Conservation (phyloP, 768 basidiomycete genomes). For the Hirschioporus abietinus region DNA sequence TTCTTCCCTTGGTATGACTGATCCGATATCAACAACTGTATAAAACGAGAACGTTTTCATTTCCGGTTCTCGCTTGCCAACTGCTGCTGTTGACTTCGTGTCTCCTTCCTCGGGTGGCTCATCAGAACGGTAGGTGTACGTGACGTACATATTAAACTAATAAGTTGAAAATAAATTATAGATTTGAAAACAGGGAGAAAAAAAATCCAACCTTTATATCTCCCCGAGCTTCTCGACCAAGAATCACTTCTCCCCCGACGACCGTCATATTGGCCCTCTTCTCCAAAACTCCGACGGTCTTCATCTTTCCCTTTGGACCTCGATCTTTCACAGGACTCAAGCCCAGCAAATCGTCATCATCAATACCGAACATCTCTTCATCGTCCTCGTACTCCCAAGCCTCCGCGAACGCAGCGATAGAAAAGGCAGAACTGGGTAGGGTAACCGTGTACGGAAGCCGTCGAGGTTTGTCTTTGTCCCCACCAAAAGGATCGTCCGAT, state of each 20-base stretch:
- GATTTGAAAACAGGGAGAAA: slow-evolving; percentile 3
- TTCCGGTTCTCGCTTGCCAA: slow-evolving; percentile 36
- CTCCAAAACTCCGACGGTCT: slow-evolving; percentile 79
- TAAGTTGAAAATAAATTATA: background rate
- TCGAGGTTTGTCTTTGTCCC: slow-evolving; percentile 47
- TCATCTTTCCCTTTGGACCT: slow-evolving; percentile 38
- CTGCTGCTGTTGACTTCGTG: slow-evolving; percentile 39
- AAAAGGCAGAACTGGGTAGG: slow-evolving; percentile 71
- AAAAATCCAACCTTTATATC: slow-evolving; percentile 61
- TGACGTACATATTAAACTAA: slow-evolving; percentile 91
- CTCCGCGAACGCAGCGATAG: slow-evolving; percentile 88
- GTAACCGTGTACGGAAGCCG: slow-evolving; percentile 76
- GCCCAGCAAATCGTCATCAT: slow-evolving; percentile 32
- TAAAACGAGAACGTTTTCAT: slow-evolving; percentile 90
- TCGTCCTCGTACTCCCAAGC: slow-evolving; percentile 96
- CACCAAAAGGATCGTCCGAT: slow-evolving; percentile 28
- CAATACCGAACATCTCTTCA: slow-evolving; percentile 53
- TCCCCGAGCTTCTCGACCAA: slow-evolving; percentile 74
- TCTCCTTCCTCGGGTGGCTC: slow-evolving; percentile 57
- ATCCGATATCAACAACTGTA: slow-evolving; percentile 74
- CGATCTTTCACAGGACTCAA: slow-evolving; percentile 29
- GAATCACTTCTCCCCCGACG: slow-evolving; percentile 83
- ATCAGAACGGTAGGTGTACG: slow-evolving; percentile 92
- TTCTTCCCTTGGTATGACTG: slow-evolving; percentile 59
- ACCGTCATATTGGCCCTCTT: slow-evolving; percentile 85